Conservation (phyloP, 75 land plant species). For the Ceratopteris richardii region DNA sequence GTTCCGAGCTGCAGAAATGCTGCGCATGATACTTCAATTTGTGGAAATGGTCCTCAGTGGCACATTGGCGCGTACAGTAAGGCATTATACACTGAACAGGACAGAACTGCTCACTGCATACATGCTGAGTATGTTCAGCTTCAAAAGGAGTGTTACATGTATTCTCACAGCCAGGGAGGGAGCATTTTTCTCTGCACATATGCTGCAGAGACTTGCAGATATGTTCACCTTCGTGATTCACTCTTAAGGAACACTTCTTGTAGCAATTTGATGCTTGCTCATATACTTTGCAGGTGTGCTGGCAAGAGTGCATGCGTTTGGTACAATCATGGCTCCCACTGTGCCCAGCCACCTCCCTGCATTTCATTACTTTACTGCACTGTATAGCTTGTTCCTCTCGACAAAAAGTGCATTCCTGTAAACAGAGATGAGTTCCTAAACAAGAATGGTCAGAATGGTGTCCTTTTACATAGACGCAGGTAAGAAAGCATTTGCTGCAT, state of each 20-base stretch:
- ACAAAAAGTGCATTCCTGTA: constrained; percentile 19
- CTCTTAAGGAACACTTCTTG: constrained; percentile 8
- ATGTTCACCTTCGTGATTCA: constrained; percentile 19
- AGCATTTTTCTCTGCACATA: constrained; percentile 20
- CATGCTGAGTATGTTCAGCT: constrained; percentile 16
- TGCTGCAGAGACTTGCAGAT: constrained; percentile 23
- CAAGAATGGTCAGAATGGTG: constrained; percentile 22
- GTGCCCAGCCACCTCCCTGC: constrained; percentile 25
- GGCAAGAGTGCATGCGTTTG: constrained; percentile 10
- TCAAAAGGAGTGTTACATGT: constrained; percentile 12
- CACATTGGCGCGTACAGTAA: constrained; percentile 14
- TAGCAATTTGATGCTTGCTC: constrained; percentile 21
- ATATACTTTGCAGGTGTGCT: constrained; percentile 1
- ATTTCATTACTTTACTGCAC: neutral
- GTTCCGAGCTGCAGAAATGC: constrained; percentile 20
- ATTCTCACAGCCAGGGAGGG: constrained; percentile 21
- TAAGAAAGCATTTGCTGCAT: constrained; percentile 20
- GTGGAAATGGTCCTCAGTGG: constrained; percentile 18
- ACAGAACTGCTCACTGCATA: constrained; percentile 17
- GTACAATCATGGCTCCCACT: constrained; percentile 19
- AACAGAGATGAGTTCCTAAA: constrained; percentile 17
- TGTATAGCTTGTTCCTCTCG: constrained; percentile 5
- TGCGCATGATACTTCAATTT: neutral
- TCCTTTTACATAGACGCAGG: constrained; percentile 17
- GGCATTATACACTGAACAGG: constrained; percentile 12